A percentile compares a stretch with the other conserved stretches of the same genome.
Conservation (phyloP, 495 filamentous ascomycete species). For the Daldinia caldariorum region DNA sequence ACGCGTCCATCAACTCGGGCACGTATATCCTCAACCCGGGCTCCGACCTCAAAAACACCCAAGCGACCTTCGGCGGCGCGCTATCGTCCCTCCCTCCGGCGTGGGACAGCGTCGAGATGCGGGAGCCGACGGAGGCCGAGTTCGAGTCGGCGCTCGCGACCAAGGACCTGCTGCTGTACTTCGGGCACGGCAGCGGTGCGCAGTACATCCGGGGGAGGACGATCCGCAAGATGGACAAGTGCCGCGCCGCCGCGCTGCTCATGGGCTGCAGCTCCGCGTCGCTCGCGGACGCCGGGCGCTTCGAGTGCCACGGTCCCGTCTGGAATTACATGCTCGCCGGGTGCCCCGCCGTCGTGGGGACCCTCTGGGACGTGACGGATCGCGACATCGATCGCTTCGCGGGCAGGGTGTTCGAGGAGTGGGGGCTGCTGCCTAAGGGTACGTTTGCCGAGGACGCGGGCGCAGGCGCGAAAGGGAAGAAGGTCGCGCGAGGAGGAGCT, state of each 20-base stretch:
- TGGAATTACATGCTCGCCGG: conserved; percentile 91
- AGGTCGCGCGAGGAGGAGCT: no score
- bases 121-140: conserved; percentile 78
- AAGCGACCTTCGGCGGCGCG: conserved; percentile 72
- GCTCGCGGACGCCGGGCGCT: conserved; percentile 82
- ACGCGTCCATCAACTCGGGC: conserved; percentile 69
- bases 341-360: conserved; percentile 82
- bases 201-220: conserved; percentile 88
- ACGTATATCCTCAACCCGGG: conserved; percentile 89
- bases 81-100: conserved; percentile 60
- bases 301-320: conserved; percentile 88
- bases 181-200: conserved; percentile 94
- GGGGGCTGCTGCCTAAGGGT: conserved; percentile 73
- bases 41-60: conserved; percentile 81
- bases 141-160: conserved; percentile 70
- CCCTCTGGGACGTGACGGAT: conserved; percentile 97
- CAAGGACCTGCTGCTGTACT: conserved; percentile 83
- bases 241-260: conserved; percentile 75
- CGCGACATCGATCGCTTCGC: conserved; percentile 95
- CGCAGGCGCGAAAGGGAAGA: conserved; percentile 37
- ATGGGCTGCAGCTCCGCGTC: conserved; percentile 91
- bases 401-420: conserved; percentile 76
- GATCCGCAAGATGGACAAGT: conserved; percentile 77
- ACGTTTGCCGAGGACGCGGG: conserved; percentile 45
- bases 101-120: conserved; percentile 74